A percentile compares a stretch with the other conserved stretches of the same genome.
These are phyloP conservation scores for Dentipellis sp. DNA, from an alignment of 768 basidiomycete species.

Conservation along the genomic window DNA sequence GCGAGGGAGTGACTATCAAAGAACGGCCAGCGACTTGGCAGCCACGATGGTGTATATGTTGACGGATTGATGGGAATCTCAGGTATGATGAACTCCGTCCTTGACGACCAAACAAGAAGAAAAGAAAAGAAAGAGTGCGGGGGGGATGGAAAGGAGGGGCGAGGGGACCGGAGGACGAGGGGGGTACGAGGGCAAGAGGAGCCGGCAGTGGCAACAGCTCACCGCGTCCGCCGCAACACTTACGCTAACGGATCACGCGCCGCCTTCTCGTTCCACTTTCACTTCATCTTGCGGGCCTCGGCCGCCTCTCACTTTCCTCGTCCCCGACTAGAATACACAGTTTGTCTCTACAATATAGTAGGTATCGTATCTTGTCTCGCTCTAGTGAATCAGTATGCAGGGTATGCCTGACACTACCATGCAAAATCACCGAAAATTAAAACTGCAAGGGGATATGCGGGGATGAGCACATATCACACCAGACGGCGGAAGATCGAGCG, in stretches of 20 bases:
- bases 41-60: neutral
- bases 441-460: no score
- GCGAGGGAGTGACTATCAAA: conserved; percentile 3
- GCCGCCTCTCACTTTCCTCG: neutral
- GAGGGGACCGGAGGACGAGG: neutral
- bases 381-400: no score
- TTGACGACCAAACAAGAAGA: conserved; percentile 3
- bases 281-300: neutral
- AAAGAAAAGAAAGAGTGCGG: conserved; percentile 1
- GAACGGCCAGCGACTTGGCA: conserved; percentile 7
- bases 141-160: neutral
- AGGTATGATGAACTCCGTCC: neutral
- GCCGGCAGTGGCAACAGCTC: neutral
- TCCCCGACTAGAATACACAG: neutral
- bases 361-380: neutral
- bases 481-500: no score
- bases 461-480: no score
- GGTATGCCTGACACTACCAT: no score
- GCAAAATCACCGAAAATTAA: no score
- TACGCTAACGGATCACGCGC: neutral
- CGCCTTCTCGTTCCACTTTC: neutral
- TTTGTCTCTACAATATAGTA: neutral
- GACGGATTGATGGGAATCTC: neutral
- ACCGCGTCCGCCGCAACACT: neutral
- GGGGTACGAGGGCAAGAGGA: neutral